A percentile compares a stretch with the other conserved stretches of the same genome.
These are phyloP conservation scores for Amoeboaphelidium occidentale DNA, from an alignment of 371 early-diverging fungal species.

Conservation along the genomic window DNA sequence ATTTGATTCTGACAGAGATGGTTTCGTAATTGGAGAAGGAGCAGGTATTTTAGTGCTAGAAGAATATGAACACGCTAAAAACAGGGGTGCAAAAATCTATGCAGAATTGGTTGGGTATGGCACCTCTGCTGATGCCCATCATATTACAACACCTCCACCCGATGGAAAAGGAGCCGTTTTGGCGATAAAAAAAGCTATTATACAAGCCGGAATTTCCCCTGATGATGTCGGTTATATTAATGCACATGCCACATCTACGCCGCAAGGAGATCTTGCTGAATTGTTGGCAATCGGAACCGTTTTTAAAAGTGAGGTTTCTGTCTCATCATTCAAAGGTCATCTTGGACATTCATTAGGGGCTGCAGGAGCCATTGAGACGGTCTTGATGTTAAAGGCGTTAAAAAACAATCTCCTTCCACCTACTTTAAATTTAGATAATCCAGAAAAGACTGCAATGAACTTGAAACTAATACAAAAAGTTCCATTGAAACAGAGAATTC, in stretches of 20 bases:
- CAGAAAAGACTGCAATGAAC: constrained; percentile 7
- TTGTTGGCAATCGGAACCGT: background rate
- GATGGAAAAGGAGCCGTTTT: constrained; percentile 58
- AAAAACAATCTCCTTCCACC: constrained; percentile 42
- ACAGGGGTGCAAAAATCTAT: constrained; percentile 49
- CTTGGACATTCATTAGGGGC: constrained; percentile 83
- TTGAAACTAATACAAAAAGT: background rate
- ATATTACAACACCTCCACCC: constrained; percentile 73
- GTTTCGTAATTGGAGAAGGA: constrained; percentile 90
- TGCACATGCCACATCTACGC: constrained; percentile 89
- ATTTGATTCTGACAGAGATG: constrained; percentile 58
- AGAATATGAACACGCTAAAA: constrained; percentile 62
- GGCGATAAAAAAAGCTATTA: constrained; percentile 61
- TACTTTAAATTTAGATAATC: constrained; percentile 45
- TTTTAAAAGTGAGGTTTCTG: constrained; percentile 32
- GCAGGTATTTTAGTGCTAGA: constrained; percentile 75
- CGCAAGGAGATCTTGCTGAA: constrained; percentile 18
- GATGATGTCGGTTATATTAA: constrained; percentile 62
- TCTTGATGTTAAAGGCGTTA: constrained; percentile 54
- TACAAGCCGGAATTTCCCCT: constrained; percentile 25
- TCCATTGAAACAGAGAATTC: constrained; percentile 11
- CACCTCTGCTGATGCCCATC: constrained; percentile 69
- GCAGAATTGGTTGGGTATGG: constrained; percentile 77
- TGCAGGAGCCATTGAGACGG: constrained; percentile 82
- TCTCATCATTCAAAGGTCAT: constrained; percentile 74